Conservation (phyloP, 441 rosid genomes). For the Macaranga tanarius region DNA sequence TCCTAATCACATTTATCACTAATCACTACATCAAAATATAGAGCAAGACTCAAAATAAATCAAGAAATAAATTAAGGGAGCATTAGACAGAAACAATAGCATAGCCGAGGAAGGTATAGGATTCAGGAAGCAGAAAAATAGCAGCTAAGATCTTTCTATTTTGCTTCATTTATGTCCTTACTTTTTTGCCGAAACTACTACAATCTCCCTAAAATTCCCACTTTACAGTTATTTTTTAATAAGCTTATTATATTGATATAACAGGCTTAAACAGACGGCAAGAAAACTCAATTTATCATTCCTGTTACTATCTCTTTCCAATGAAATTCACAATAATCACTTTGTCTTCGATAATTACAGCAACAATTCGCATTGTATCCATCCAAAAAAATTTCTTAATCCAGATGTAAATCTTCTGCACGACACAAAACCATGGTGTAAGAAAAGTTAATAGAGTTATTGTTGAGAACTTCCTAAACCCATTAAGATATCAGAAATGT, state of each 20-base stretch:
- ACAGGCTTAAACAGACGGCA: neutral
- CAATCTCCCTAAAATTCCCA: neutral
- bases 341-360: no score
- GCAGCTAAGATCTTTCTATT: neutral
- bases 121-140: neutral
- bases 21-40: neutral
- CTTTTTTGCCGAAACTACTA: neutral
- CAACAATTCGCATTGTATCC: neutral
- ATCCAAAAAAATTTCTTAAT: no score
- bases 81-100: neutral
- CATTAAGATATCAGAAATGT: neutral
- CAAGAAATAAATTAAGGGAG: neutral
- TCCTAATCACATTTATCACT: neutral
- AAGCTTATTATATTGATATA: neutral
- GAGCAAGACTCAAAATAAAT: neutral
- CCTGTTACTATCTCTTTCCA: neutral
- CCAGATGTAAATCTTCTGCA: neutral
- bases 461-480: neutral
- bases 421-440: constrained; percentile 5
- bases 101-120: neutral
- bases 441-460: neutral
- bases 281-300: neutral
- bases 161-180: neutral
- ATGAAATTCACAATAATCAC: neutral
- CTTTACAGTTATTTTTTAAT: neutral